Evolutionary conservation across 441 rosid genomes (phyloP), one percentile per base, ranked within the genome.

Genomic region (Populus hybrid): DNA sequence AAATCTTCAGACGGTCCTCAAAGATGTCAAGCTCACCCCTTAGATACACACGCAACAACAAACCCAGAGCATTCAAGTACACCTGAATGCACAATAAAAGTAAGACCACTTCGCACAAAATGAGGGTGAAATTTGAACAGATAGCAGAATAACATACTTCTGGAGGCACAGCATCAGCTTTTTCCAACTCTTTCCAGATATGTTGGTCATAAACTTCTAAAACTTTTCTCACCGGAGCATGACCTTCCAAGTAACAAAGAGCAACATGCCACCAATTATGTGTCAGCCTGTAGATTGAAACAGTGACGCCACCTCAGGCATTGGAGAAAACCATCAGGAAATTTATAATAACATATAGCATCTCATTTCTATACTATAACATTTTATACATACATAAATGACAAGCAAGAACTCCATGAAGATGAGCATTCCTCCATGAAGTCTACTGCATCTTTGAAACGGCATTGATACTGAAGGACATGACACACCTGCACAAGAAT

Each of bases 181-280:
- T 87, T 79, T 92, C 93, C 80, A 95, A 64, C 81, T 93, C 98
- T 74, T 89, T 89, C 97, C 93, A 89, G 78, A 95, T 93, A 79
- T 64, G 76, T 76, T 83, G 80, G 76, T 95, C 97, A 42, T 93
- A 93, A 75, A 92, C 76, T 76, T 88, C 96, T 69, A 85, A 76
- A 45, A 91, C 87, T 77, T 87, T 90, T 70, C 77, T 78, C 26
- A 90, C 83, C 20, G 91, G 85, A 82, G 94, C 84, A 84, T 92
- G 89, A 76, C 97, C 97, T 90, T 92, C 99, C 86, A 95, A 79
- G 88, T 90, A 95, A 87, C 97, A 95, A 69, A 95, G 93, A 66
- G 97, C 96, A 69, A 92, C 86, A 73, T 93, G 99, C 98, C 99
- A 95, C 99, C 99, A 95, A 81, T 95, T 91, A 88, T 95, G 98